phyloP scores from a whole-genome alignment of 306 rosid species.

The Mimosa pudica region DNA sequence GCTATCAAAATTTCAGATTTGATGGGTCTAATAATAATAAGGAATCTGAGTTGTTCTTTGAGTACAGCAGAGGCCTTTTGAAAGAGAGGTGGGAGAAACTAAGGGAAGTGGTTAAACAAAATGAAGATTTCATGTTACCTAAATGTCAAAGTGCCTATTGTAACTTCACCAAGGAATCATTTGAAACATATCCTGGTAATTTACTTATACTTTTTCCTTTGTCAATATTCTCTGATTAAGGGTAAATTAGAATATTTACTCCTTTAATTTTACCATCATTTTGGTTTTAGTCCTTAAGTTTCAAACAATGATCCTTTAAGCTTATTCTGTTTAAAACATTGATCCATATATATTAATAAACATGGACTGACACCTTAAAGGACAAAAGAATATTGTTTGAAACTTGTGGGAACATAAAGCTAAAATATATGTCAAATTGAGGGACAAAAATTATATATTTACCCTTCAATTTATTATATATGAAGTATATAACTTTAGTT shows the following conservation, averaged over 20 bases:
- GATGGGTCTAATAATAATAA: background rate
- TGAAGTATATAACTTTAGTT: background rate
- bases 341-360: no score
- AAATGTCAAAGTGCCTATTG: slow-evolving; percentile 47
- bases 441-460: no score
- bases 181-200: slow-evolving; percentile 60
- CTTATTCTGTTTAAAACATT: no score
- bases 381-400: no score
- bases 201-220: background rate
- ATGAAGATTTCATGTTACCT: slow-evolving; percentile 43
- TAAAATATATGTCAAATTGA: no score
- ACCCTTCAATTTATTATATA: background rate
- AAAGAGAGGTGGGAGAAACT: slow-evolving; percentile 69
- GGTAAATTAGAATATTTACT: no score
- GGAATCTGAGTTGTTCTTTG: slow-evolving; percentile 11
- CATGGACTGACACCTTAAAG: no score
- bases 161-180: slow-evolving; percentile 47
- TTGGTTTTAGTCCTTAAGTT: no score
- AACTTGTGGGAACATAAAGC: no score
- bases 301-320: no score
- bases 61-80: slow-evolving; percentile 43
- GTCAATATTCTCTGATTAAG: background rate
- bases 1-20: background rate
- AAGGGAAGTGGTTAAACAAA: slow-evolving; percentile 39
- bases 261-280: no score